phyloP scores from a whole-genome alignment of 306 rosid species.

The Cucurbita maxima region DNA sequence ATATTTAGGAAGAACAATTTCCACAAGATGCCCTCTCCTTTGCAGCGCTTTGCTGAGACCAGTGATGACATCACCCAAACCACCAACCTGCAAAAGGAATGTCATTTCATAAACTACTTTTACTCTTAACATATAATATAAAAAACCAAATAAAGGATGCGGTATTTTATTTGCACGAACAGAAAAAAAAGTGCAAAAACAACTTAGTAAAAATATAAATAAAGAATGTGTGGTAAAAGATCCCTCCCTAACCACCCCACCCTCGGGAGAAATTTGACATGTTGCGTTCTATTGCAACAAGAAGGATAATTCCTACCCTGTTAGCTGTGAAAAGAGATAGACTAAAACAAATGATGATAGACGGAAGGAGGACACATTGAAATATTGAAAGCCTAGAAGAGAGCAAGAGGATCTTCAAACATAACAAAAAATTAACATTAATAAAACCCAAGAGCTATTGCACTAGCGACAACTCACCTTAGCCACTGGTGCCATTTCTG shows the following conservation, averaged over 20 bases:
- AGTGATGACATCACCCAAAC: constrained; percentile 82
- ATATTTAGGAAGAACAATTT: constrained; percentile 87
- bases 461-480: constrained; percentile 41
- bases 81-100: constrained; percentile 67
- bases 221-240: neutral
- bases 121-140: neutral
- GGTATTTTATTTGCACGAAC: neutral
- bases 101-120: neutral
- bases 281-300: too few species aligned
- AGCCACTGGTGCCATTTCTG: constrained; percentile 99
- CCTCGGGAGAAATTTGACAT: too few species aligned
- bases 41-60: constrained; percentile 89
- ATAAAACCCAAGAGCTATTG: neutral
- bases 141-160: neutral
- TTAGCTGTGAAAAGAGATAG: neutral
- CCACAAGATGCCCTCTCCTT: constrained; percentile 89
- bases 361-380: neutral
- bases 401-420: neutral
- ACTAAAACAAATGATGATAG: neutral
- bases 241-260: too few species aligned
- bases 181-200: neutral
- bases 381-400: neutral
- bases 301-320: neutral
- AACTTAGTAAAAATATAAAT: neutral
- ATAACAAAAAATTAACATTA: neutral